Conservation (phyloP, 768 basidiomycete genomes). For the Pleurotus salmoneostramineus region DNA sequence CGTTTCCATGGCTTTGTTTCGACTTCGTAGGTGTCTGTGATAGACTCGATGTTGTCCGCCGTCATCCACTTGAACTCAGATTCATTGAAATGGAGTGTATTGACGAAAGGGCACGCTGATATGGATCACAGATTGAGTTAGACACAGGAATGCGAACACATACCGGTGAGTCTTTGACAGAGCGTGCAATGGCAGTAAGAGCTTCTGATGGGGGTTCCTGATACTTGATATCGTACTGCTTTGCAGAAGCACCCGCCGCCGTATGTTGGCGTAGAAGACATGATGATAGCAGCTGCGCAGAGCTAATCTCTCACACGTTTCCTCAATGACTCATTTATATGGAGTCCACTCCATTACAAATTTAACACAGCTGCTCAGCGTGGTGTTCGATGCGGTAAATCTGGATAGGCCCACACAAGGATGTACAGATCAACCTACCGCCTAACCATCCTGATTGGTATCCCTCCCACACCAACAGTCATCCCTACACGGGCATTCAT, state of each 20-base stretch:
- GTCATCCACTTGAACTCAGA: conserved; percentile 48
- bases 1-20: conserved; percentile 54
- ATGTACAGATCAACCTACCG: background rate
- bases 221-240: conserved; percentile 41
- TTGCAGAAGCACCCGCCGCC: conserved; percentile 61
- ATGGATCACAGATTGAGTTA: background rate
- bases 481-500: conserved; percentile 30
- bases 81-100: conserved; percentile 53
- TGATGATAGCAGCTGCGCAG: background rate
- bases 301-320: background rate
- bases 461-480: conserved; percentile 12
- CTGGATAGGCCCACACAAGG: too few relatives aligned
- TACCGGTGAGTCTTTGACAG: conserved; percentile 62
- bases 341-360: too few relatives aligned
- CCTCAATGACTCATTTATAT: too few relatives aligned
- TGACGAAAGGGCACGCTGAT: conserved; percentile 57
- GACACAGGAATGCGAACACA: conserved; percentile 11
- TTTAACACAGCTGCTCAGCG: too few relatives aligned
- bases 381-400: too few relatives aligned
- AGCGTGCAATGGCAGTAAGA: conserved; percentile 70
- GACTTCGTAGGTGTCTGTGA: conserved; percentile 44
- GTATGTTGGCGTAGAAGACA: conserved; percentile 13
- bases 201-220: conserved; percentile 45
- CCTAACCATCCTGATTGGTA: background rate
- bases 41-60: conserved; percentile 23